Conservation (phyloP, 2,329 filamentous ascomycete genomes). For the Parascedosporium putredinis region DNA sequence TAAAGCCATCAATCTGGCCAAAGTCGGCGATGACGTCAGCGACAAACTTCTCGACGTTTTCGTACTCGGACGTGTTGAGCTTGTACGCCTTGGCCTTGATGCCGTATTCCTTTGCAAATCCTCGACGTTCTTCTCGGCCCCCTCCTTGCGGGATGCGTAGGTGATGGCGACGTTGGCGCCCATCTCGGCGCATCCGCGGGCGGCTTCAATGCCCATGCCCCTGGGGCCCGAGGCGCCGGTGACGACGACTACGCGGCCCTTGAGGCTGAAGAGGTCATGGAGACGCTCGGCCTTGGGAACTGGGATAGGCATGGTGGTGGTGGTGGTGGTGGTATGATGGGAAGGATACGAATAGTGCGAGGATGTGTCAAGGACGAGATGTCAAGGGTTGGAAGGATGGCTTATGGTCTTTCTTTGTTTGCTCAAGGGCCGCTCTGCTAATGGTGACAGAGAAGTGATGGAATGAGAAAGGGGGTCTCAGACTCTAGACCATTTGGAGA, state of each 20-base stretch:
- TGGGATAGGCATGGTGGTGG: slow-evolving; percentile 38
- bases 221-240: slow-evolving; percentile 47
- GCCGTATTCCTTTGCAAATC: slow-evolving; percentile 60
- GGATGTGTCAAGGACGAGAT: neutral
- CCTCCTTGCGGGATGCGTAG: slow-evolving; percentile 60
- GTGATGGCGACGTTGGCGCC: slow-evolving; percentile 36
- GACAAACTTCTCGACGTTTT: slow-evolving; percentile 40
- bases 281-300: slow-evolving; percentile 48
- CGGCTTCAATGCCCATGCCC: slow-evolving; percentile 33
- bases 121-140: slow-evolving; percentile 59
- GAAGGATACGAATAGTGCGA: neutral
- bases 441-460: no score
- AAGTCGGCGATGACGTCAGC: slow-evolving; percentile 62
- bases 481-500: no score
- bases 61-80: slow-evolving; percentile 2
- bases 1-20: slow-evolving; percentile 62
- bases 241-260: slow-evolving; percentile 28
- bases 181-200: slow-evolving; percentile 30
- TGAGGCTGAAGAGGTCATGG: slow-evolving; percentile 37
- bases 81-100: slow-evolving; percentile 38
- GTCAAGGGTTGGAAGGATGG: no score
- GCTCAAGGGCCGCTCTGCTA: no score
- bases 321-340: neutral
- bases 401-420: no score
- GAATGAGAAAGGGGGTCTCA: no score